Base-by-base conservation (phyloP, 306 rosid genomes). In the Ceratonia siliqua region DNA sequence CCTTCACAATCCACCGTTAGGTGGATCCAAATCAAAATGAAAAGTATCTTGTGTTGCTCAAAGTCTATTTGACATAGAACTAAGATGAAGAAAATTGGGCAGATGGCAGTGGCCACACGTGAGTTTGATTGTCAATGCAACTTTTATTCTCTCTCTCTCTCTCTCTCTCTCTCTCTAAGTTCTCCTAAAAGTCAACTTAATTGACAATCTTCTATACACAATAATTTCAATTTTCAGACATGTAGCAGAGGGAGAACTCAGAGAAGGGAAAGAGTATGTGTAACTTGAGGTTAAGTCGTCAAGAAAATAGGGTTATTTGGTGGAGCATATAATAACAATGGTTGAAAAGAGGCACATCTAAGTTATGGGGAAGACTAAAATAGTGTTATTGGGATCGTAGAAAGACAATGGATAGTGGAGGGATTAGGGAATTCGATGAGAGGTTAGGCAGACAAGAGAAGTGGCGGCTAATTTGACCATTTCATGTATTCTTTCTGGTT, bases 51-150 rank as follows among this genome's bases (percentile, higher is more conserved):
- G 42, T 9, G 58, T 8, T 66, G 45, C 48, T 11, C 3, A 39
- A 56, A 35, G 27, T 65, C 55, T 25, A 67, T 17, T 30, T 70
- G 35, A 20, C 62, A 45, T 28, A 48, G 30, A 75, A 54, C 28
- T 53, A 6, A 46, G 83, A 41, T 8, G 28, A 69, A 62, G 33
- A 70, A 70, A 18, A 41, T 68, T 24, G 69, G 74, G 73, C 70
- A 71, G 45, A 61, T 83, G 69, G 82, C 50, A 52, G 9, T 50
- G 75, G 30, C 64, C 85, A 68, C 87, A 84, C 85, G 87, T 84
- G 87, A 80, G 77, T 73, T 10, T 36, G 32, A 68, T 41, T 62
- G 85, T 77, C 81, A 80, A 78, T 68, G 87, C 78, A 73, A 59
- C 67, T 17, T 41, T 25, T 46, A 21, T 66, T 52, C 30, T 65